Conservation (phyloP, 805 yeast species). For the Grigorovia yakushimaensis region DNA sequence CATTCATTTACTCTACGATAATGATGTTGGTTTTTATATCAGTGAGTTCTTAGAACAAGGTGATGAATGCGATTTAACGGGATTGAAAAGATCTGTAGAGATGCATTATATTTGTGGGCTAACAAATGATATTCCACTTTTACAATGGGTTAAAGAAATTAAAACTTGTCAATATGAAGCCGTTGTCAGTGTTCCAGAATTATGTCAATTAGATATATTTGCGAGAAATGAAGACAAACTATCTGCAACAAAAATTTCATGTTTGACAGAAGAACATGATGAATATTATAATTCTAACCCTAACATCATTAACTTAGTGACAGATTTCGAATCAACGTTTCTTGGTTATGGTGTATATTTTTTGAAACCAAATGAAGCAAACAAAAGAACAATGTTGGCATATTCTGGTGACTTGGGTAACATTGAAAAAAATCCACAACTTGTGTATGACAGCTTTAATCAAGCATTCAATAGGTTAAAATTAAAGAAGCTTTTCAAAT, state of each 20-base stretch:
- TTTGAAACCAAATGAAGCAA: constrained; percentile 7
- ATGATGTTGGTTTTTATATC: constrained; percentile 28
- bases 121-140: constrained; percentile 18
- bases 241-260: constrained; percentile 12
- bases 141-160: constrained; percentile 38
- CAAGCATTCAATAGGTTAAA: constrained; percentile 17
- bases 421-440: neutral
- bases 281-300: neutral
- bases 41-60: constrained; percentile 38
- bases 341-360: constrained; percentile 22
- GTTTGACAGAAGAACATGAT: constrained; percentile 4
- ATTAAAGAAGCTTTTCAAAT: constrained; percentile 8
- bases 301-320: constrained; percentile 11
- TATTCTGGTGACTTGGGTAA: constrained; percentile 1
- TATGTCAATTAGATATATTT: constrained; percentile 35
- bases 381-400: constrained; percentile 2
- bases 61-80: constrained; percentile 49
- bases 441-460: constrained; percentile 10
- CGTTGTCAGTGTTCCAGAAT: constrained; percentile 38
- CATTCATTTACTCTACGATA: constrained; percentile 24
- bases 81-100: constrained; percentile 42
- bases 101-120: constrained; percentile 46
- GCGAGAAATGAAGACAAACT: constrained; percentile 18
- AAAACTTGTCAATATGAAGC: constrained; percentile 50
- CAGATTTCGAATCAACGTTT: constrained; percentile 18